A percentile compares a stretch with the other conserved stretches of the same genome.
These are phyloP conservation scores for Sextonia rubra DNA, from an alignment of 164 flowering plant species.

Conservation along the genomic window DNA sequence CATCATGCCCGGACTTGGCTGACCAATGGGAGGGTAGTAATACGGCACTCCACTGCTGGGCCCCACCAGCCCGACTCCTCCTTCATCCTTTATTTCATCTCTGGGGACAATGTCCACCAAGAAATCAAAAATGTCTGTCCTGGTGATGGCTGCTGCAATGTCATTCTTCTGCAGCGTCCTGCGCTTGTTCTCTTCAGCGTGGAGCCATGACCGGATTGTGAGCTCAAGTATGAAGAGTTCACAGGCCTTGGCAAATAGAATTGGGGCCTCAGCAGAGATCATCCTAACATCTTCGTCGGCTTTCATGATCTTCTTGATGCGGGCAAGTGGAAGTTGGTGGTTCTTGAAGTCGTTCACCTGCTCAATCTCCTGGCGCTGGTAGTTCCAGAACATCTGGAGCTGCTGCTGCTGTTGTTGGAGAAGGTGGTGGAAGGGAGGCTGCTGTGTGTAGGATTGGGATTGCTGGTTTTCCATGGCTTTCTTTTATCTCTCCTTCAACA, in stretches of 20 bases:
- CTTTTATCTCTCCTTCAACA: not conserved
- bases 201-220: slow-evolving; percentile 87
- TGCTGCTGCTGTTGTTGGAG: slow-evolving; percentile 93
- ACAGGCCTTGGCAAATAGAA: slow-evolving; percentile 87
- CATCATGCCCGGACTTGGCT: slow-evolving; percentile 24
- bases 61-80: slow-evolving; percentile 9
- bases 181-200: slow-evolving; percentile 97
- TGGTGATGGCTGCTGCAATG: slow-evolving; percentile 82
- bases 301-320: slow-evolving; percentile 97
- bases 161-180: slow-evolving; percentile 95
- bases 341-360: slow-evolving; percentile 79
- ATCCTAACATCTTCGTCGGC: slow-evolving; percentile 96
- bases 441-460: slow-evolving; percentile 19
- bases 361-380: slow-evolving; percentile 81
- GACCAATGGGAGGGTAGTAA: slow-evolving; percentile 33
- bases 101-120: slow-evolving; percentile 88
- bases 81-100: slow-evolving; percentile 71
- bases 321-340: slow-evolving; percentile 89
- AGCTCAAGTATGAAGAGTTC: slow-evolving; percentile 92
- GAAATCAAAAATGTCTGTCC: slow-evolving; percentile 87
- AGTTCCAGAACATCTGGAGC: slow-evolving; percentile 85
- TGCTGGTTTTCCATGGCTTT: slow-evolving; percentile 21
- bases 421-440: slow-evolving; percentile 46
- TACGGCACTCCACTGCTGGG: slow-evolving; percentile 30
- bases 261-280: slow-evolving; percentile 94